Base-by-base conservation (phyloP, 805 yeast species). In the Saccharomycopsis babjevae region DNA sequence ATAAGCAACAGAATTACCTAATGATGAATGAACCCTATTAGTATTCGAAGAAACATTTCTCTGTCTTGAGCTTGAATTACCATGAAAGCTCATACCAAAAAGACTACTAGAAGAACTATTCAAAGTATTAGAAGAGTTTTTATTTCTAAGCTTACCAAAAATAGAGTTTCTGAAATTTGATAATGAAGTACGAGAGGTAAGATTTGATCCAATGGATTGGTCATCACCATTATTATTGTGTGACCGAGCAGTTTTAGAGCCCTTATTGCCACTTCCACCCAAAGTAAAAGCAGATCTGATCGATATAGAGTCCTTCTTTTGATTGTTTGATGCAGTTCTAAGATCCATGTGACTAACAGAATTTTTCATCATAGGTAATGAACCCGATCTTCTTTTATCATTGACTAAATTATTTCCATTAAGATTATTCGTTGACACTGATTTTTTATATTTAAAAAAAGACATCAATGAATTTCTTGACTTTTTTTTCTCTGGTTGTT, bases 151-250 rank as follows among this genome's bases (percentile, higher is more conserved):
- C 18, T 59, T 61, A 36, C 59, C 59, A 18, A 63, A 61, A 20
- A 63, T 58, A 13, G 56, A 40, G 20, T 61, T 63, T 42, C 59
- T 61, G 56, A 63, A 63, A 8, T 57, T 58, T 8, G 64, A 61
- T 11, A 63, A 62, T 11, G 59, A 57, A 30, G 66, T 63, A 16
- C 63, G 38, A 4, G 66, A 62, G n/a, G 66, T 63, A 30, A 60
- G 59, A 43, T 61, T 61, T 11, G 62, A 59, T 10, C 54, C 28
- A 28, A 63, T 32, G 13, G 62, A 59, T 32, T 50, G 57, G 34
- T 57, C 42, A 42, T 59, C 64, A 25, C 56, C 52, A 22, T 42
- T n/a, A 42, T 42, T n/a, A 13, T 11, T n/a, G 18, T 40, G 7
- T 7, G 28, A 11, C 22, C 52, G 22, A 15, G 30, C 13, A 46